Evolutionary conservation across 2,329 filamentous ascomycete genomes (phyloP).

Genomic region (Raffaelea ambrosiae): DNA sequence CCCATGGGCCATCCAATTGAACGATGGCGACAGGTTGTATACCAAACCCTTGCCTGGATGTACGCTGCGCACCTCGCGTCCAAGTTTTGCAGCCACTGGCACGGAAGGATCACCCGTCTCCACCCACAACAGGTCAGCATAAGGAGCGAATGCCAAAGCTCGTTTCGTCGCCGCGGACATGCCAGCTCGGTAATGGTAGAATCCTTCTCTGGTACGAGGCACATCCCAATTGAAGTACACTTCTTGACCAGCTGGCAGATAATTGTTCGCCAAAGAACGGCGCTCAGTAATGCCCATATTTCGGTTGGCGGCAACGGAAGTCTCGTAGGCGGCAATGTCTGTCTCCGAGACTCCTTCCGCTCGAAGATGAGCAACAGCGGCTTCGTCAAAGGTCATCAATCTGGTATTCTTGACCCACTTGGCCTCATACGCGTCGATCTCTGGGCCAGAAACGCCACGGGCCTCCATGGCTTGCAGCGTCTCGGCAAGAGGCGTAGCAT

Average conservation of each 20-base stretch:
- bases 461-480: conserved; percentile 85
- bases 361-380: conserved; percentile 66
- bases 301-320: conserved; percentile 51
- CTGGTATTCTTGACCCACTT: conserved; percentile 81
- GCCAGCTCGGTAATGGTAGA: conserved; percentile 82
- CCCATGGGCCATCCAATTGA: conserved; percentile 97
- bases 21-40: conserved; percentile 92
- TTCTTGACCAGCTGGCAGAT: conserved; percentile 49
- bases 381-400: conserved; percentile 87
- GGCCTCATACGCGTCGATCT: conserved; percentile 81
- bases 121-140: conserved; percentile 92
- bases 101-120: conserved; percentile 90
- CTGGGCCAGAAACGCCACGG: conserved; percentile 63
- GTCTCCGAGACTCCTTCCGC: conserved; percentile 54
- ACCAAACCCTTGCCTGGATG: conserved; percentile 81
- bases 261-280: conserved; percentile 59
- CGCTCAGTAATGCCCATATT: conserved; percentile 74
- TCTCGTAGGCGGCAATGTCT: conserved; percentile 60
- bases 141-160: conserved; percentile 82
- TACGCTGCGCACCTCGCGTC: conserved; percentile 60
- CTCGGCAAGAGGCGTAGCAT: conserved; percentile 47
- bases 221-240: conserved; percentile 85
- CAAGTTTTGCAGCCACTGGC: conserved; percentile 65
- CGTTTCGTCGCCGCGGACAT: conserved; percentile 86
- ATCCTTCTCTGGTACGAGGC: conserved; percentile 86